A percentile compares a stretch with the other conserved stretches of the same genome.
Evolutionary conservation across 371 early-diverging fungal species (phyloP).

Genomic region (Quaeritorhiza haematococci): DNA sequence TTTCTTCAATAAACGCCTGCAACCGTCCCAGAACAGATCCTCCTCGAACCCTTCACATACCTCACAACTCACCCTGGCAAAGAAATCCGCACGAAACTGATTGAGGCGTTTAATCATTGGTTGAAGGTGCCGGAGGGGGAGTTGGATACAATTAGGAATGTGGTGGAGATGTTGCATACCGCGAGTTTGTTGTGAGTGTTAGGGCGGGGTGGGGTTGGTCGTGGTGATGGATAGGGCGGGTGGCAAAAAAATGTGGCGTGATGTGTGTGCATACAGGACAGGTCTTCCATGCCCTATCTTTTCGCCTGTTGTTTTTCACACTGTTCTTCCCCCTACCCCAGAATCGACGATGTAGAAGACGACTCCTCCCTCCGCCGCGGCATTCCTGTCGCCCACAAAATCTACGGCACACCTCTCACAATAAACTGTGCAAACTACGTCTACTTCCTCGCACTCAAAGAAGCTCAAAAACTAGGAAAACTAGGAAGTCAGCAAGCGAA

Average conservation of each 20-base stretch:
- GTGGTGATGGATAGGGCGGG: too few relatives aligned
- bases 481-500: too few relatives aligned
- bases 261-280: too few relatives aligned
- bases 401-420: constrained; percentile 83
- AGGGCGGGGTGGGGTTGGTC: too few relatives aligned
- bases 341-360: constrained; percentile 95
- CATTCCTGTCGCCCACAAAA: constrained; percentile 90
- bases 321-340: constrained; percentile 18
- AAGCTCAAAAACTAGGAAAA: constrained; percentile 54
- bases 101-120: constrained; percentile 86
- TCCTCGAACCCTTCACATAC: constrained; percentile 39
- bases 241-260: too few relatives aligned
- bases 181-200: constrained; percentile 81
- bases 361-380: constrained; percentile 83
- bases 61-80: constrained; percentile 80
- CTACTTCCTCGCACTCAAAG: constrained; percentile 84
- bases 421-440: constrained; percentile 95
- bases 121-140: constrained; percentile 66
- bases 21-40: too few relatives aligned
- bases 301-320: not conserved
- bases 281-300: not conserved
- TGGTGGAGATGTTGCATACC: constrained; percentile 91
- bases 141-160: constrained; percentile 65
- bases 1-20: too few relatives aligned
- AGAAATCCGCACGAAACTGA: constrained; percentile 80